Evolutionary conservation across 2,329 filamentous ascomycete species (phyloP).

Genomic region (Chaetomium globosum): DNA sequence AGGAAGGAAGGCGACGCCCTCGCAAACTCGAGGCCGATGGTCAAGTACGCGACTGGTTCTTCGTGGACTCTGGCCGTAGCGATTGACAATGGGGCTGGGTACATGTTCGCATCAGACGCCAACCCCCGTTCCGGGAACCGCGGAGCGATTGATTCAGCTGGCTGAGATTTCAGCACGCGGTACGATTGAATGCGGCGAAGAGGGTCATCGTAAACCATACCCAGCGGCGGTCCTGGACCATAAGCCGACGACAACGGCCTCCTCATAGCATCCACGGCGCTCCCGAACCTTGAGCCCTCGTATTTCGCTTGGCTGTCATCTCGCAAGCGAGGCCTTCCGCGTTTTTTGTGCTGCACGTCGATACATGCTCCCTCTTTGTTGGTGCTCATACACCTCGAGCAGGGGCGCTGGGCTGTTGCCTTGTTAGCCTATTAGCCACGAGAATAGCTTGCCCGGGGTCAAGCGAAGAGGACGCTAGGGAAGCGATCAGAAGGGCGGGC

Average conservation of each 20-base stretch:
- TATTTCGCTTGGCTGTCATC: conserved; percentile 68
- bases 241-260: conserved; percentile 55
- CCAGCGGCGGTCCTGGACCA: conserved; percentile 48
- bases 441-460: background rate
- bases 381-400: conserved; percentile 74
- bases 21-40: conserved; percentile 59
- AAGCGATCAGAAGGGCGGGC: conserved; percentile 12
- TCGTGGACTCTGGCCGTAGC: conserved; percentile 48
- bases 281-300: conserved; percentile 54
- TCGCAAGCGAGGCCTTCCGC: conserved; percentile 74
- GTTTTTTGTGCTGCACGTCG: conserved; percentile 84
- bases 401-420: conserved; percentile 69
- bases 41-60: conserved; percentile 62
- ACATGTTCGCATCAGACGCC: conserved; percentile 54
- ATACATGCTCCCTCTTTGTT: conserved; percentile 79
- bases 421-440: conserved; percentile 41
- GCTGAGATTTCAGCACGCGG: conserved; percentile 58
- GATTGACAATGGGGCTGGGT: conserved; percentile 49
- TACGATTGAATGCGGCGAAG: conserved; percentile 53
- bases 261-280: conserved; percentile 51
- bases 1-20: conserved; percentile 60
- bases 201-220: conserved; percentile 51
- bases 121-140: conserved; percentile 56
- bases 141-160: conserved; percentile 51
- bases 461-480: background rate